These are phyloP conservation scores for Phoma sp. DNA, from an alignment of 2,329 filamentous ascomycete species.

Conservation along the genomic window DNA sequence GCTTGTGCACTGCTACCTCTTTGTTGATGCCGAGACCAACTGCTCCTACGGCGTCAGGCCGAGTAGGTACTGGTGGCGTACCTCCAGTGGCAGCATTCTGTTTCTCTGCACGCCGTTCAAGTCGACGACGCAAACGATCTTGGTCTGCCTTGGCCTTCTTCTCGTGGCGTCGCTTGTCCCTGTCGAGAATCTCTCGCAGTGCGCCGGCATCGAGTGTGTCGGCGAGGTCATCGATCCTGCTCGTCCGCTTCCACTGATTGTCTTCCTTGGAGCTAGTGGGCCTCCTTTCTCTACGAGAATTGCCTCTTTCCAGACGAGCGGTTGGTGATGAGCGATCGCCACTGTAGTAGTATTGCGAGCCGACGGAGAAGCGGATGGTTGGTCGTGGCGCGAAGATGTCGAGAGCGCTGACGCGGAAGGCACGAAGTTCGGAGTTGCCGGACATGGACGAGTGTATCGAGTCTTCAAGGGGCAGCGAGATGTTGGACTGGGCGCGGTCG, in stretches of 20 bases:
- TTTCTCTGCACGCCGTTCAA: conserved; percentile 71
- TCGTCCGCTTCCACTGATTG: conserved; percentile 65
- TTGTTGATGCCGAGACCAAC: conserved; percentile 64
- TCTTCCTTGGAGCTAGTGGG: conserved; percentile 55
- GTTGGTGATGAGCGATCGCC: conserved; percentile 42
- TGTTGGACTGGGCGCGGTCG: conserved; percentile 70
- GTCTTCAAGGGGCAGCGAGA: conserved; percentile 76
- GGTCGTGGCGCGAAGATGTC: conserved; percentile 86
- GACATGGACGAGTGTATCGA: conserved; percentile 82
- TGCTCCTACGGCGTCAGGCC: conserved; percentile 51
- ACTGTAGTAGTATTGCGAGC: conserved; percentile 64
- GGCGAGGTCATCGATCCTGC: conserved; percentile 72
- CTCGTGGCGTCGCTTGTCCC: conserved; percentile 82
- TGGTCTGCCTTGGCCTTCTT: conserved; percentile 74
- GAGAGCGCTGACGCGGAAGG: conserved; percentile 81
- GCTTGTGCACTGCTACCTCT: conserved; percentile 62
- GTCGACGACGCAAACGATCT: conserved; percentile 69
- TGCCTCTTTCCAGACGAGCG: conserved; percentile 57
- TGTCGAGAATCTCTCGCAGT: conserved; percentile 86
- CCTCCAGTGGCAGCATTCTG: conserved; percentile 65
- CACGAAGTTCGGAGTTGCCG: conserved; percentile 74
- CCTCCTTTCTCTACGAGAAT: conserved; percentile 60
- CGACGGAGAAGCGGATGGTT: conserved; percentile 76
- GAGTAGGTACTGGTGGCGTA: conserved; percentile 64
- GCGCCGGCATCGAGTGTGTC: conserved; percentile 86